Evolutionary conservation across 2,329 filamentous ascomycete genomes (phyloP), one percentile per base, ranked within the genome.

Genomic region (Paecilomyces formosus): DNA sequence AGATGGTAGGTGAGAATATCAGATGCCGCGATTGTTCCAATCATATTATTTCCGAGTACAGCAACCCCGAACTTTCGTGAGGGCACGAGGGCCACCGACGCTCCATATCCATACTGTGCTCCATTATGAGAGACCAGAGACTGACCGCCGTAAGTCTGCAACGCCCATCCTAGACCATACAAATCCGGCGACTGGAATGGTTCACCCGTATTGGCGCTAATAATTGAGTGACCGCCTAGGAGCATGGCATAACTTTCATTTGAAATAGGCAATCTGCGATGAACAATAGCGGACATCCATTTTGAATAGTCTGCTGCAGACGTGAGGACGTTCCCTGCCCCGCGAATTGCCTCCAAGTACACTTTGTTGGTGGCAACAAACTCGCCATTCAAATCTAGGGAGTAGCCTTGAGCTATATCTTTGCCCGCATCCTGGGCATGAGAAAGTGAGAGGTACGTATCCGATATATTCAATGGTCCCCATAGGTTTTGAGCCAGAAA

Each of bases 251-350:
- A 59, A 3, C 54, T 57, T 15, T 28, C 57, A 57, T 31, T 56
- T 45, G 53, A 66, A 33, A 53, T 58, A 22, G 45, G 60, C 26
- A 18, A 22, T 39, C 52, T 50, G 28, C 28, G 57, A 39, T 61
- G 33, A 12, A 58, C 55, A 45, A 83, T 69, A 21, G 76, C 79
- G 49, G 72, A 70, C 3, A 84, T 62, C 82, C 82, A 85, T 62
- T 75, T 77, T 11, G 72, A 67, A 61, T 74, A 78, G 61, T 78
- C 75, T 0, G 66, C 31, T 6, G 75, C 72, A 11, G 68, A 74
- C 0, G 71, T 74, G 35, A 69, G 63, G n/a, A 62, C 57, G 22
- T 60, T 57, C 8, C 66, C 67, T 39, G 67, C 67, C 15, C 60
- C 60, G 21, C 58, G 55, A 18, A 55, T 49, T 22, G 52, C 50